A percentile compares a stretch with the other conserved stretches of the same genome.
phyloP scores from a whole-genome alignment of 352 stramenopile genomes.

The Pilasporangium apinafurcum region DNA sequence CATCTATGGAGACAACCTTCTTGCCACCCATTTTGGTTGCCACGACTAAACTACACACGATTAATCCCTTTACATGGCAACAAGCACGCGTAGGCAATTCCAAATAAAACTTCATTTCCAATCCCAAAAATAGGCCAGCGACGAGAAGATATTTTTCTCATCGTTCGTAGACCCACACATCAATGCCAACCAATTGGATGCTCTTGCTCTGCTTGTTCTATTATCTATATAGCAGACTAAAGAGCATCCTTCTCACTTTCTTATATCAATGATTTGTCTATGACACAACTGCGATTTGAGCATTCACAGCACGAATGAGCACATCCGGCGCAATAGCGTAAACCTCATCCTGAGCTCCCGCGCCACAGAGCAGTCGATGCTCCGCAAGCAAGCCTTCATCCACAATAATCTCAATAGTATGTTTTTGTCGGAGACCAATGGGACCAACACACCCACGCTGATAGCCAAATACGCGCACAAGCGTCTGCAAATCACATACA shows the following conservation, averaged over 20 bases:
- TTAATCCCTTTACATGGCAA: not conserved
- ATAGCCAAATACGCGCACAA: constrained; percentile 66
- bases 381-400: constrained; percentile 22
- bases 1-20: constrained; percentile 47
- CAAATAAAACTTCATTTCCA: no score
- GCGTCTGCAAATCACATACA: constrained; percentile 20
- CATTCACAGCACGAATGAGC: constrained; percentile 7
- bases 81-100: no score
- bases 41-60: not conserved
- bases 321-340: constrained; percentile 28
- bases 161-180: no score
- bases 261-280: no score
- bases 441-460: constrained; percentile 50
- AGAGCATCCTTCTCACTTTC: no score
- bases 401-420: constrained; percentile 39
- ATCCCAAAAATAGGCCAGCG: no score
- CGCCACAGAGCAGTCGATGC: constrained; percentile 37
- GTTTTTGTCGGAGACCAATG: constrained; percentile 49
- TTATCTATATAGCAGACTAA: no score
- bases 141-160: no score
- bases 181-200: no score
- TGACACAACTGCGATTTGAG: no score
- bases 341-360: constrained; percentile 33
- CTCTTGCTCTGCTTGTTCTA: no score
- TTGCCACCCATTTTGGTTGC: constrained; percentile 11